Base-by-base conservation (phyloP, 208 protist genomes). In the Leishmania tropica region DNA sequence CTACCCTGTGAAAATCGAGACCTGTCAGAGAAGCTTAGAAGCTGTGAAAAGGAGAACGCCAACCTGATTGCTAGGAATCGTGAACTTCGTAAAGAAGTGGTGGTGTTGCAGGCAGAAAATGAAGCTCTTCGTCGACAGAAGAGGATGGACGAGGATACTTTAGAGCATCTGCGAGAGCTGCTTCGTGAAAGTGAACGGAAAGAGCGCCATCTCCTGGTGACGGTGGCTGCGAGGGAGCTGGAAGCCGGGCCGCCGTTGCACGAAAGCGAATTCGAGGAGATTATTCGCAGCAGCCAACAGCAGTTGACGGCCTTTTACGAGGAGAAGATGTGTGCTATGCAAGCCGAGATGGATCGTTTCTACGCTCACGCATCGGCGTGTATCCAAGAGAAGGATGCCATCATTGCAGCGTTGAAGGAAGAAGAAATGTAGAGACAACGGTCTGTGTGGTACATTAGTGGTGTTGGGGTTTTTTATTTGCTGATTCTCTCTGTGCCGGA, bases 341-440 rank as follows among this genome's bases (percentile, higher is more conserved):
- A 80, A 58, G 71, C 19, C 19, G 83, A 85, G 62, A 76, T 85
- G 73, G 73, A 81, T 3, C 48, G 53, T 0, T 82, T 82, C 28
- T 77, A 76, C 67, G 62, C n/a, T 7, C 74, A 85, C 28, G 78
- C 78, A 15, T 65, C 78, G 2, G 77, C 72, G 5, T 64, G 83
- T 13, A 70, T 85, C 5, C 71, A 75, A 19, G 83, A 85, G 40
- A 85, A 85, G 48, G 78, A 85, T 58, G 35, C n/a, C 2, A 76
- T 85, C 8, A 85, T 85, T 45, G 62, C 37, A 13, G 73, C 83
- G 0, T 64, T 85, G 11, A 85, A 85, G 67, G 35, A 82, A 58
- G 35, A 37, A 48, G 21, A 47, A 56, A 1, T 35, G 8, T 53
- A 58, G 51, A 54, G 7, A 56, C 28, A 28, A 11, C 0, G 4